Evolutionary conservation across 139 green algal species (phyloP).

Genomic region (Yamagishiella unicocca): DNA sequence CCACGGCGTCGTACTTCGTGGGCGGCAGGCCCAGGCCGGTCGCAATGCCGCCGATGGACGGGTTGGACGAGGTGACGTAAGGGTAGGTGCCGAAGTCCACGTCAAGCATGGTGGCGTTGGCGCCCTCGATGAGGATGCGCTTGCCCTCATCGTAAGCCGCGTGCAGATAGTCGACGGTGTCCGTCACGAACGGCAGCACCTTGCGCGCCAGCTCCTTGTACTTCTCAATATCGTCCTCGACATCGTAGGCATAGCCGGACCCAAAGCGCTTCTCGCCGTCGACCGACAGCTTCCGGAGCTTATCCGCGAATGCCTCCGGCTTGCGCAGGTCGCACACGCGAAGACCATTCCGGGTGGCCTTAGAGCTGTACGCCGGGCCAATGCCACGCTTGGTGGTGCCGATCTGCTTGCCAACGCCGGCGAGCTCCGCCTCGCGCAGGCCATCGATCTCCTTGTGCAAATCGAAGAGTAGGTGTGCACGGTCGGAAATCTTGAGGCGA

Average conservation of each 20-base stretch:
- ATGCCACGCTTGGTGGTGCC: constrained; percentile 99
- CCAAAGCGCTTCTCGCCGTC: constrained; percentile 87
- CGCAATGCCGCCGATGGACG: constrained; percentile 94
- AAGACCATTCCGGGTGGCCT: constrained; percentile 95
- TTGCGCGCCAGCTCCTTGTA: constrained; percentile 80
- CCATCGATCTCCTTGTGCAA: constrained; percentile 99
- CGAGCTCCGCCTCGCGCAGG: constrained; percentile 92
- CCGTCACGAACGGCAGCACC: constrained; percentile 84
- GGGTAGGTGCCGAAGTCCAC: constrained; percentile 99
- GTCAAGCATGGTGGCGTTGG: constrained; percentile 99
- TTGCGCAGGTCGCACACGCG: constrained; percentile 91
- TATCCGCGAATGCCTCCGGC: constrained; percentile 74
- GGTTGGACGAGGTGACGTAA: constrained; percentile 99
- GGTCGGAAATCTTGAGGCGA: constrained; percentile 85
- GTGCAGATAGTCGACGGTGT: constrained; percentile 91
- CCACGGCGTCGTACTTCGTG: constrained; percentile 86
- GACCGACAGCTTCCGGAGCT: constrained; percentile 78
- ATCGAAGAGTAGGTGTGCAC: constrained; percentile 98
- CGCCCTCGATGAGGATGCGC: constrained; percentile 97
- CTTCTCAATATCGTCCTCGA: constrained; percentile 87
- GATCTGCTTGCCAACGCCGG: constrained; percentile 83
- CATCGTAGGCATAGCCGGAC: constrained; percentile 81
- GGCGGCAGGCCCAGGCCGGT: constrained; percentile 95
- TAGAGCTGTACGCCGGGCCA: constrained; percentile 96
- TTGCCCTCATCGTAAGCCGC: constrained; percentile 73